Conservation (phyloP, 208 protist genomes). For the Leishmania gerbilli region DNA sequence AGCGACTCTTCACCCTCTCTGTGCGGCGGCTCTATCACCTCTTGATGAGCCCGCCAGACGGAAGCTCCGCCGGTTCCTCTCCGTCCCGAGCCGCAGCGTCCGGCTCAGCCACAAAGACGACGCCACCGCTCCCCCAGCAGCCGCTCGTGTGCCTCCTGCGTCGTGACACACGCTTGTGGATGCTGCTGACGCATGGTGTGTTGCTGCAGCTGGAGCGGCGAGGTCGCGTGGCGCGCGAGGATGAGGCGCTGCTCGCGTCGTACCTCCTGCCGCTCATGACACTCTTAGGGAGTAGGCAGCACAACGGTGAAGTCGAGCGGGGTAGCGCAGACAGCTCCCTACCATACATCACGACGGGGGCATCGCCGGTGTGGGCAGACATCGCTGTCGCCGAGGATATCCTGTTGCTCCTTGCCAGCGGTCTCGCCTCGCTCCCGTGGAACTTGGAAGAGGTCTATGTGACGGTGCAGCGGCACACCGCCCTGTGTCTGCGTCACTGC, state of each 20-base stretch:
- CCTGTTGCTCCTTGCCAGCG: conserved; percentile 27
- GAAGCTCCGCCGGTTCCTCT: conserved; percentile 14
- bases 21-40: conserved; percentile 34
- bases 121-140: background rate
- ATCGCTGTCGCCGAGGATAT: conserved; percentile 4
- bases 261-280: conserved; percentile 41
- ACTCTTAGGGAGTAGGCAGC: background rate
- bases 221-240: conserved; percentile 35
- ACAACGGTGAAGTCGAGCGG: background rate
- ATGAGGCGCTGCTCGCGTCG: conserved; percentile 23
- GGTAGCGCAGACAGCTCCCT: background rate
- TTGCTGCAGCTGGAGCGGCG: conserved; percentile 47
- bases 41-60: conserved; percentile 1
- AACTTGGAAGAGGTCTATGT: conserved; percentile 36
- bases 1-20: conserved; percentile 44
- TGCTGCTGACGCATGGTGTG: conserved; percentile 43
- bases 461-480: conserved; percentile 38
- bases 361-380: conserved; percentile 10
- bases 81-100: conserved; percentile 38
- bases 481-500: conserved; percentile 16
- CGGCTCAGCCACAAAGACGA: background rate
- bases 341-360: background rate
- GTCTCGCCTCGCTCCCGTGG: conserved; percentile 40
- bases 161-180: conserved; percentile 37
- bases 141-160: conserved; percentile 14